Evolutionary conservation across 176 grass and related monocot genomes (phyloP), one percentile per base, ranked within the genome.

Genomic region (Oryza glaberrima): DNA sequence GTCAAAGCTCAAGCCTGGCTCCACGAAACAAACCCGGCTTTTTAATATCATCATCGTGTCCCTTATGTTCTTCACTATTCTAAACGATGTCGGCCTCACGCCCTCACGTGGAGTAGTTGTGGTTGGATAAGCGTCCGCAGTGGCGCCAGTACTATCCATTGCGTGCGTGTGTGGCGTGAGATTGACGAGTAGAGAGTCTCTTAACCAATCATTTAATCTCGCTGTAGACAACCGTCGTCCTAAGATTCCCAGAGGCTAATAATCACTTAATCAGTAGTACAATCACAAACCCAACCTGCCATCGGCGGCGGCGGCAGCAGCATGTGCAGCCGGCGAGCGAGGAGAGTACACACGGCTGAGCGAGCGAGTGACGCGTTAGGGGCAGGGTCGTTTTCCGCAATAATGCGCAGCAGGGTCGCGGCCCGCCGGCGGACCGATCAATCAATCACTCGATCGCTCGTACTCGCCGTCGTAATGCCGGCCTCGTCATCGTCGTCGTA

Each of bases 51-150:
- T 2, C 34, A 43, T 71, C 3, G 14, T 44, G 35, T 51, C 3
- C 20, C 40, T 26, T 22, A 9, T 25, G 65, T 32, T 2, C 5
- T 15, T 34, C 71, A 6, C 71, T 28, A 63, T 64, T 17, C 41
- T 28, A 65, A 38, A 23, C 45, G 30, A 19, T 4, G 13, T 12
- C 78, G 19, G 46, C 58, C 3, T 9, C 58, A 22, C 20, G 20
- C 23, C 58, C 3, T 9, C 58, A 22, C 20, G n/a, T 63, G 58
- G 58, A 63, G 58, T 63, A 22, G 58, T 20, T 48, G 58, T 23
- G 3, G 58, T 20, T 48, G 73, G 86, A 83, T 88, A 83, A 83
- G 73, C 73, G 8, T 25, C 40, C 2, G 81, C 38, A 36, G 58
- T 63, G n/a, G 58, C 58, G 30, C 30, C 30, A 63, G 58, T 63